Conservation (phyloP, 148 eudicot genomes). For the Rhododendron griersonianum region DNA sequence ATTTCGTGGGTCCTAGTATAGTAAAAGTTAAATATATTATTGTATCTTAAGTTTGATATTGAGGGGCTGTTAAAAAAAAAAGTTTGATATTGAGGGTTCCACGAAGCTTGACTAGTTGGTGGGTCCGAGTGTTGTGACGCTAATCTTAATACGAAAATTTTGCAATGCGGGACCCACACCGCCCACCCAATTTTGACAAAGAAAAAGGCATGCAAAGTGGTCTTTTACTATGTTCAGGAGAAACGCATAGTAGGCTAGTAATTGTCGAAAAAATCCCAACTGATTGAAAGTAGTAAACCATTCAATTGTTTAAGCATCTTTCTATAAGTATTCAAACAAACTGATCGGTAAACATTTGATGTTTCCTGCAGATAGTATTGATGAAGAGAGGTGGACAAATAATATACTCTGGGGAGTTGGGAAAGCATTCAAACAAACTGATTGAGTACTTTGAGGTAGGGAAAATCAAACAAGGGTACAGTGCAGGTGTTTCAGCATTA, state of each 20-base stretch:
- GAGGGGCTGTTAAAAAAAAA: neutral
- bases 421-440: constrained; percentile 27
- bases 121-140: no score
- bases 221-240: neutral
- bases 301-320: neutral
- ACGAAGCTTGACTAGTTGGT: no score
- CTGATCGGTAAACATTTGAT: neutral
- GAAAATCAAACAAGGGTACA: neutral
- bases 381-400: constrained; percentile 32
- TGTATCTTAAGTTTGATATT: no score
- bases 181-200: neutral
- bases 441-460: constrained; percentile 44
- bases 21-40: neutral
- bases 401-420: constrained; percentile 42
- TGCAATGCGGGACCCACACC: neutral
- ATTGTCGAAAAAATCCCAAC: neutral
- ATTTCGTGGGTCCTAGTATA: neutral
- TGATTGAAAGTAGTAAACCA: neutral
- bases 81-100: no score
- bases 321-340: neutral
- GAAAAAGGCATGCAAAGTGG: neutral
- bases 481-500: no score
- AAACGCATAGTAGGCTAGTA: neutral
- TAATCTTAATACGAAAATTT: no score
- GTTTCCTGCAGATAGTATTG: constrained; percentile 32